These are phyloP conservation scores for Setaria italica DNA, from an alignment of 202 grass and related monocot species.

Conservation along the genomic window DNA sequence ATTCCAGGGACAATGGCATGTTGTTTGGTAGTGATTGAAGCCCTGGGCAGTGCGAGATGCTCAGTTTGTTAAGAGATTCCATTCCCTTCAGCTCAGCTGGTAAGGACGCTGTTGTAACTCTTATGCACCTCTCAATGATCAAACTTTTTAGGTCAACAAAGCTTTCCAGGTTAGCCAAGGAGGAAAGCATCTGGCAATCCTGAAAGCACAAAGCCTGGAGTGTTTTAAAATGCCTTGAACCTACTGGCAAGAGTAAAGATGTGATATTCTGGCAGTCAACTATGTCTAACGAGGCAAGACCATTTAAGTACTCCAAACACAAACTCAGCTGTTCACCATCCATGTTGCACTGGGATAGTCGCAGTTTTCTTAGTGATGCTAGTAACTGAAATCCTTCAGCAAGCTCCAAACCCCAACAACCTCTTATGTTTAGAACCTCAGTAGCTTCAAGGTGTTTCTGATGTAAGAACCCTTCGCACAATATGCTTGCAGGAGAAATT, in stretches of 20 bases:
- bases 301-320: conserved; percentile 19
- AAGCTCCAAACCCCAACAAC: not conserved
- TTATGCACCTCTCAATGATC: conserved; percentile 49
- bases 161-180: conserved; percentile 37
- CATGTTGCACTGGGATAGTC: conserved; percentile 39
- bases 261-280: conserved; percentile 29
- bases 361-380: conserved; percentile 42
- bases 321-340: conserved; percentile 10
- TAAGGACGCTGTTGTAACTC: conserved; percentile 24
- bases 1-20: conserved; percentile 50
- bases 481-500: conserved; percentile 41
- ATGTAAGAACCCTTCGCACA: conserved; percentile 48
- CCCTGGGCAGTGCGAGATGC: conserved; percentile 43
- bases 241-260: conserved; percentile 8
- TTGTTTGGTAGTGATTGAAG: conserved; percentile 46
- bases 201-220: conserved; percentile 38
- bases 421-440: conserved; percentile 43
- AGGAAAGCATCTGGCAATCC: conserved; percentile 41
- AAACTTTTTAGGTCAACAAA: conserved; percentile 46
- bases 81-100: conserved; percentile 16
- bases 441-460: conserved; percentile 41
- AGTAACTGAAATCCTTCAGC: conserved; percentile 33
- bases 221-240: not conserved
- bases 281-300: conserved; percentile 12
- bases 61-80: conserved; percentile 49